Conservation (phyloP, 495 filamentous ascomycete species). For the Neurospora sp. region DNA sequence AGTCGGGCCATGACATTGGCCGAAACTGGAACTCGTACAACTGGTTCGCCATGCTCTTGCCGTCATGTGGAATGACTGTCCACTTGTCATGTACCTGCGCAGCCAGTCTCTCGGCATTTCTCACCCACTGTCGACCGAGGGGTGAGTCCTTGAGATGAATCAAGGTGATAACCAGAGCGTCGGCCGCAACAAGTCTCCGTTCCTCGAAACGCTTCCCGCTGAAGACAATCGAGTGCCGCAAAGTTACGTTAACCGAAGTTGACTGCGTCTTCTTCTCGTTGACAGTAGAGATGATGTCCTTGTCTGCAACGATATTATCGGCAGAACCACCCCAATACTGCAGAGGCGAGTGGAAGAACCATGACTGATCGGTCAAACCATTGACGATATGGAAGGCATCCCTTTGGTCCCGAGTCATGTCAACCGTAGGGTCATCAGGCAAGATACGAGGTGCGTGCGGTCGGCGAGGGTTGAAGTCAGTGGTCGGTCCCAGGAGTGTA, state of each 20-base stretch:
- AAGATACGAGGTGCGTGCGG: conserved; percentile 2
- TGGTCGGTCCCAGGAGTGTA: conserved; percentile 42
- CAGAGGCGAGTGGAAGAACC: conserved; percentile 63
- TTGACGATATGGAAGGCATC: conserved; percentile 42
- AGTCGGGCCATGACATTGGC: conserved; percentile 51
- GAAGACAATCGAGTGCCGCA: conserved; percentile 64
- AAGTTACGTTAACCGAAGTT: conserved; percentile 55
- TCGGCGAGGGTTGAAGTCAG: conserved; percentile 39
- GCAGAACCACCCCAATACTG: conserved; percentile 63
- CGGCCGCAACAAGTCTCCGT: conserved; percentile 50
- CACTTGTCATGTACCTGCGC: conserved; percentile 34
- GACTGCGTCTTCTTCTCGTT: conserved; percentile 43
- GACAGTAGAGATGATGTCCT: conserved; percentile 52
- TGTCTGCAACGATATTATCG: conserved; percentile 42
- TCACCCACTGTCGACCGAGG: conserved; percentile 49
- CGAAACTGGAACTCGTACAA: conserved; percentile 66
- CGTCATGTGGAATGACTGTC: conserved; percentile 50
- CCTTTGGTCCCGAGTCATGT: conserved; percentile 31
- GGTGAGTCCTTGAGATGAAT: conserved; percentile 51
- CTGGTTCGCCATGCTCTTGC: conserved; percentile 37
- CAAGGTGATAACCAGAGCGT: conserved; percentile 64
- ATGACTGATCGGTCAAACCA: conserved; percentile 41
- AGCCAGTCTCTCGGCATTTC: conserved; percentile 39
- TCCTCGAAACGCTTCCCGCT: conserved; percentile 61
- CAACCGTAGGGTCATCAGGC: conserved; percentile 11